These are phyloP conservation scores for Ceratobasidium sp. DNA, from an alignment of 1,284 basidiomycete genomes.

Conservation along the genomic window DNA sequence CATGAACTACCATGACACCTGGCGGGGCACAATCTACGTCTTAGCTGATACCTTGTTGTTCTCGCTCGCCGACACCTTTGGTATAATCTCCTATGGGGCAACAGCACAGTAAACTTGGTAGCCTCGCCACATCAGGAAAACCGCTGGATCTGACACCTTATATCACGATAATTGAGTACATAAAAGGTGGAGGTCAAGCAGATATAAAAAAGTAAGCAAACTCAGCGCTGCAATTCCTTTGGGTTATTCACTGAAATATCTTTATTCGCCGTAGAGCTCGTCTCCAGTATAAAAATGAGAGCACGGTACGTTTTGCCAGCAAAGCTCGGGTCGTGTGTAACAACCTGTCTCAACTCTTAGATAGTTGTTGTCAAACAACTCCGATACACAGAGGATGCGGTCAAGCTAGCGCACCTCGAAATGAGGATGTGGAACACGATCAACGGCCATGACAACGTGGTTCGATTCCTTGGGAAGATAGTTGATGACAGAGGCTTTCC, in stretches of 20 bases:
- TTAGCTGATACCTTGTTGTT: background rate
- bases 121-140: background rate
- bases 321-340: background rate
- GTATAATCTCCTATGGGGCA: background rate
- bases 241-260: background rate
- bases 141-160: constrained; percentile 1
- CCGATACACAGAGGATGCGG: background rate
- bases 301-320: background rate
- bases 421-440: constrained; percentile 25
- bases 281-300: background rate
- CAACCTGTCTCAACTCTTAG: background rate
- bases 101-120: background rate
- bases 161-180: constrained; percentile 6
- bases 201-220: constrained; percentile 12
- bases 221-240: no score
- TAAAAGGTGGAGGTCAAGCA: constrained; percentile 28
- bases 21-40: background rate
- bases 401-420: constrained; percentile 8
- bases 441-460: constrained; percentile 5
- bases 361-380: constrained; percentile 18
- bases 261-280: background rate
- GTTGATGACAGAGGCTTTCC: constrained; percentile 14
- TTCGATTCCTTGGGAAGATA: constrained; percentile 14
- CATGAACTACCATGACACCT: background rate
- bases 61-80: background rate